Evolutionary conservation across 108 stramenopile species (phyloP), one percentile per base, ranked within the genome.

Genomic region (Cyclotella cryptica): DNA sequence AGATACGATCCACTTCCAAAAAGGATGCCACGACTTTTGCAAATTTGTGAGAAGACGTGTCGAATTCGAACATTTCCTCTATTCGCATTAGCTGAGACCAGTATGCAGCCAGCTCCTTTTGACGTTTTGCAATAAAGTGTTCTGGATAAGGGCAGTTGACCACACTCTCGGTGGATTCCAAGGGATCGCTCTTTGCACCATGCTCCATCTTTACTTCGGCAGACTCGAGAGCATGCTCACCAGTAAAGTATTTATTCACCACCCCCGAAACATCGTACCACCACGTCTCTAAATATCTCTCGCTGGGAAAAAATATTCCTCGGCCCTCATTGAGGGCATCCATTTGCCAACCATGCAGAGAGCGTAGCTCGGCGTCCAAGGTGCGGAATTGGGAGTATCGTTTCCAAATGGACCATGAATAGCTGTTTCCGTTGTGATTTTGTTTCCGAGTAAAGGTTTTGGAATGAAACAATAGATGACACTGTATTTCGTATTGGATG

Each of bases 31-130:
- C 71, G 43, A 51, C 43, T 39, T 51, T 66, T 4, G 73, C 63
- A 66, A 71, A 82, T 52, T 60, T 42, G 46, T 79, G 78, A 39
- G 62, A 64, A 39, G 54, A 42, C 0, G 72, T 40, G 66, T 82
- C 74, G 43, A 82, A 82, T 24, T 84, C 83, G 66, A 84, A 84
- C 3, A 78, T 78, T 26, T 74, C 83, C 47, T 84, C 83, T 11
- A 84, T 71, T 35, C 64, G 47, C 74, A 74, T 74, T 0, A 84
- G 66, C 13, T 49, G 35, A 10, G 57, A 41, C 83, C 83, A 84
- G 22, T 84, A 84, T 0, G 73, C 19, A 12, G 58, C 19, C 22
- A 84, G 52, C 54, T 84, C 83, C 22, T 68, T 69, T 27, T 60
- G 72, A 4, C 83, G 83, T 51, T 54, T 66, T n/a, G 73, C 66